A percentile compares a stretch with the other conserved stretches of the same genome.
These are phyloP conservation scores for Xylaria sp. DNA, from an alignment of 2,329 filamentous ascomycete species.

Conservation along the genomic window DNA sequence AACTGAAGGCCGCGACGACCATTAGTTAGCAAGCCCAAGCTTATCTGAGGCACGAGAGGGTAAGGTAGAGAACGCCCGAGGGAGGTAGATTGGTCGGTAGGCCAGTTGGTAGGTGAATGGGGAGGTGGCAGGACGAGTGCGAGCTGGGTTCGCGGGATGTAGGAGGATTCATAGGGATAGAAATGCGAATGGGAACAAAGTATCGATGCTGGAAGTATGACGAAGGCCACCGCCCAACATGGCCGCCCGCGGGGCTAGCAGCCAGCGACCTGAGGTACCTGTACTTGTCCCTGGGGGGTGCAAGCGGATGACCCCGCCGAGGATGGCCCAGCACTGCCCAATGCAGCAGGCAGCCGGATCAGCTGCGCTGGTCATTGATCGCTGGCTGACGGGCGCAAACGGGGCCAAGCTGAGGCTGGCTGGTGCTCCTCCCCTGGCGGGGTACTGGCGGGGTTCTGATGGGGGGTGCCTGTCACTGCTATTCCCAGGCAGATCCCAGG, in stretches of 20 bases:
- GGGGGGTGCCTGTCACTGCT: no score
- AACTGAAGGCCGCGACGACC: constrained; percentile 1
- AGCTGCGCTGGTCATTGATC: constrained; percentile 26
- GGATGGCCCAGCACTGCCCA: background rate
- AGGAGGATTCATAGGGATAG: constrained; percentile 14
- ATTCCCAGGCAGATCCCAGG: no score
- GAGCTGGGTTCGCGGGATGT: background rate
- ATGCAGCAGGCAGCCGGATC: constrained; percentile 17
- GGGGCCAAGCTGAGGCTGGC: constrained; percentile 1
- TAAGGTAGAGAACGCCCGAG: background rate
- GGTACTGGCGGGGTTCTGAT: background rate
- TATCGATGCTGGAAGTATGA: constrained; percentile 19
- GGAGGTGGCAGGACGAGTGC: background rate
- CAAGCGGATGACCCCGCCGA: constrained; percentile 8
- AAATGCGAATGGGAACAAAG: constrained; percentile 2
- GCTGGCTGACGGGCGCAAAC: constrained; percentile 6
- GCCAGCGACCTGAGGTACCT: background rate
- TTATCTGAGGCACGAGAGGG: background rate
- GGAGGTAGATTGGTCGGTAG: background rate
- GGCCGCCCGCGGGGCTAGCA: background rate
- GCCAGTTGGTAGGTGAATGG: background rate
- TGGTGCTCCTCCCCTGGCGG: constrained; percentile 2
- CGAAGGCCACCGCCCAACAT: constrained; percentile 13
- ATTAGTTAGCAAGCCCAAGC: constrained; percentile 4
- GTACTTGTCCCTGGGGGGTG: background rate